phyloP scores from a whole-genome alignment of 1,284 basidiomycete species.

The Trichosporon sp. region DNA sequence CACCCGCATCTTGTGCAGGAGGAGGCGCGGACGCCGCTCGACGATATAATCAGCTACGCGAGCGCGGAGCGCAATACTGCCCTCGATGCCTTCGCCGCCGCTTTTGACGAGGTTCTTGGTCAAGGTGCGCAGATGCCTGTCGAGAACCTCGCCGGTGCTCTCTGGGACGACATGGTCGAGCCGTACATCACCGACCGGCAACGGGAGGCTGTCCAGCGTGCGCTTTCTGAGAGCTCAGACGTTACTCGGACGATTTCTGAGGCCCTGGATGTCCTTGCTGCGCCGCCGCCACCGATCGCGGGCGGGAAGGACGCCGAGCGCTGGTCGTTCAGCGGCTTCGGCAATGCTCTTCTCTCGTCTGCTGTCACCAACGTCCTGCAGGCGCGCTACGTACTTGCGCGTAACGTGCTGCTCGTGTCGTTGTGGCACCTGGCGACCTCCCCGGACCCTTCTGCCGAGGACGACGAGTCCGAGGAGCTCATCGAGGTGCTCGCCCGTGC shows the following conservation, averaged over 20 bases:
- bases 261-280: slow-evolving; percentile 39
- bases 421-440: slow-evolving; percentile 47
- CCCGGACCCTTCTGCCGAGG: slow-evolving; percentile 35
- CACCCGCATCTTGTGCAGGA: slow-evolving; percentile 20
- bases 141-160: slow-evolving; percentile 30
- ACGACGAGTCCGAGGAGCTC: slow-evolving; percentile 42
- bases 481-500: slow-evolving; percentile 45
- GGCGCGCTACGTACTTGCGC: slow-evolving; percentile 48
- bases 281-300: background rate
- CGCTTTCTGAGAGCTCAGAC: slow-evolving; percentile 35
- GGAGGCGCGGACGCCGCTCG: background rate
- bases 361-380: slow-evolving; percentile 40
- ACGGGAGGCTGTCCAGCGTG: slow-evolving; percentile 28
- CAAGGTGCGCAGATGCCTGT: slow-evolving; percentile 33
- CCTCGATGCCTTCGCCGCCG: slow-evolving; percentile 42
- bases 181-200: slow-evolving; percentile 38
- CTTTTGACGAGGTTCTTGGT: slow-evolving; percentile 32
- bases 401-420: slow-evolving; percentile 50
- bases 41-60: slow-evolving; percentile 1
- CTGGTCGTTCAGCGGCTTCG: slow-evolving; percentile 45
- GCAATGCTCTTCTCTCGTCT: slow-evolving; percentile 50
- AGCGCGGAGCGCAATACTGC: slow-evolving; percentile 40
- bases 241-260: slow-evolving; percentile 33
- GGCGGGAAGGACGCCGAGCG: slow-evolving; percentile 18
- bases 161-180: slow-evolving; percentile 44